A percentile compares a stretch with the other conserved stretches of the same genome.
phyloP scores from a whole-genome alignment of 2,329 filamentous ascomycete species.

The Ascochyta clinopodiicola region DNA sequence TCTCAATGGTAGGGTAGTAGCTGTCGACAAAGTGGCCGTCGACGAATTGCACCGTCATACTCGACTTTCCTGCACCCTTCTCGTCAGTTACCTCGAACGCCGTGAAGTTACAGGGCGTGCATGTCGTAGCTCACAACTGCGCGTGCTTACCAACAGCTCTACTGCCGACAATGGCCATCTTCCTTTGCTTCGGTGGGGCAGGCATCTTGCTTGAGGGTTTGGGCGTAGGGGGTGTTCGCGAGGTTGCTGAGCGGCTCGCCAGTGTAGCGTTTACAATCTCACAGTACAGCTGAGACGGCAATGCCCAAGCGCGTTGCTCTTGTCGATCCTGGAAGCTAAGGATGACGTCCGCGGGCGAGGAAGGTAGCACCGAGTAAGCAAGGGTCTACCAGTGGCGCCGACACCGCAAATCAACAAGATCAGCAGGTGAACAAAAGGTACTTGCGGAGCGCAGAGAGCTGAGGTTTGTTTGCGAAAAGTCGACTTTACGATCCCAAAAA shows the following conservation, averaged over 20 bases:
- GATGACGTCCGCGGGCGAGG: slow-evolving; percentile 18
- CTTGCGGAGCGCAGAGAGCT: not conserved
- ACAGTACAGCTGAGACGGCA: slow-evolving; percentile 28
- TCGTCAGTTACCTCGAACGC: slow-evolving; percentile 18
- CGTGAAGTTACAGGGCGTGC: not conserved
- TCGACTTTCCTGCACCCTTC: slow-evolving; percentile 80
- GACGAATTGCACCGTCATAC: slow-evolving; percentile 94
- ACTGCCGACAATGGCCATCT: slow-evolving; percentile 95
- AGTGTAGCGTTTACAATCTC: slow-evolving; percentile 27
- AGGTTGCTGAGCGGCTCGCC: slow-evolving; percentile 30
- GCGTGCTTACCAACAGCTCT: slow-evolving; percentile 78
- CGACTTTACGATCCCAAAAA: slow-evolving; percentile 15
- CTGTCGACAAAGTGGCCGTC: slow-evolving; percentile 98
- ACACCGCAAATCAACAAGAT: slow-evolving; percentile 11
- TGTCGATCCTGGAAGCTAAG: slow-evolving; percentile 35
- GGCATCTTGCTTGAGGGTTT: slow-evolving; percentile 59
- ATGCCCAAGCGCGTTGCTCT: slow-evolving; percentile 33
- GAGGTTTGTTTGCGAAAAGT: slow-evolving; percentile 2
- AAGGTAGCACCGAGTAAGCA: slow-evolving; percentile 14
- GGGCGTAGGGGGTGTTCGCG: slow-evolving; percentile 4
- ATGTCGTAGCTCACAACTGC: slow-evolving; percentile 24
- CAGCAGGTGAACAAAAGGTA: not conserved
- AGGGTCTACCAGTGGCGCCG: slow-evolving; percentile 23
- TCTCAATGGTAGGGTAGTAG: slow-evolving; percentile 99
- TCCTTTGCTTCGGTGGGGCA: slow-evolving; percentile 82